phyloP scores from a whole-genome alignment of 106 monocot species.

The Posidonia australis region DNA sequence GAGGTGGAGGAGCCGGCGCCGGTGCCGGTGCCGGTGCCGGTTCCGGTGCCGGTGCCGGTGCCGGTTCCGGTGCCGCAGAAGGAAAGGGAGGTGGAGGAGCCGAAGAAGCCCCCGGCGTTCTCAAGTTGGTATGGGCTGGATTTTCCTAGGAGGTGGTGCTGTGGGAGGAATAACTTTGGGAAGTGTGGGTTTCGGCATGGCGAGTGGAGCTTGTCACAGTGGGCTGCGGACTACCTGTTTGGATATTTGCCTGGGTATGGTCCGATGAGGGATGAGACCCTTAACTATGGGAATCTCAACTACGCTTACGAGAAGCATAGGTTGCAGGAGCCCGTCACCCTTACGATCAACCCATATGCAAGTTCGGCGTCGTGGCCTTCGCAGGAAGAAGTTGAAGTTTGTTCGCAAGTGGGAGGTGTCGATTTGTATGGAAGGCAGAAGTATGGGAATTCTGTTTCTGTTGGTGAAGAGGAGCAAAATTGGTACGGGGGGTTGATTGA shows the following conservation, averaged over 20 bases:
- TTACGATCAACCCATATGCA: conserved; percentile 6
- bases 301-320: conserved; percentile 28
- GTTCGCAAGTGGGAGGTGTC: not conserved
- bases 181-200: not conserved
- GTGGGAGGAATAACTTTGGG: not conserved
- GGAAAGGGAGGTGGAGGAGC: not conserved
- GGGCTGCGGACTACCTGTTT: conserved; percentile 69
- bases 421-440: not conserved
- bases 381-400: too few species aligned
- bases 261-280: conserved; percentile 42
- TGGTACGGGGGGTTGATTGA: not conserved
- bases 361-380: not conserved
- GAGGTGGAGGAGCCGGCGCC: not conserved
- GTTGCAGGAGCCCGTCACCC: conserved; percentile 10
- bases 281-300: conserved; percentile 28
- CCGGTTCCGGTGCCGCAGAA: not conserved
- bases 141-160: not conserved
- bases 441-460: too few species aligned
- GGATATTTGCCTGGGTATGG: conserved; percentile 54
- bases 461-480: not conserved
- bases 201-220: not conserved
- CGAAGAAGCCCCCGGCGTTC: too few species aligned
- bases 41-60: not conserved
- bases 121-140: not conserved
- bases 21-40: not conserved